Base-by-base conservation (phyloP, 306 rosid genomes). In the Cucurbita pepo region DNA sequence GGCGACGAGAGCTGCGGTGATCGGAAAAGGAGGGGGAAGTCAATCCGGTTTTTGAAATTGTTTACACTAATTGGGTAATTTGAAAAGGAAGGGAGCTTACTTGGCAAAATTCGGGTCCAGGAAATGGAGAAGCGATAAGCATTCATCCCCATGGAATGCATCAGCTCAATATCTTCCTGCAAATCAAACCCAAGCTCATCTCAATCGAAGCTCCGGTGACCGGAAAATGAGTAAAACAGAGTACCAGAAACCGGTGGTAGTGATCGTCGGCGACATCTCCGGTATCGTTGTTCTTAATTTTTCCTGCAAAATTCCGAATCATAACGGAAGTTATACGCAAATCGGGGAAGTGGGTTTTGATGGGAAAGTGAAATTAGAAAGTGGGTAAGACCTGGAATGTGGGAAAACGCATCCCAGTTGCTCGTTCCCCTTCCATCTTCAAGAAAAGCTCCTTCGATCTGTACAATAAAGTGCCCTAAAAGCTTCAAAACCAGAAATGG, bases 261-360 rank as follows among this genome's bases (percentile, higher is more conserved):
- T 87, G 86, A 66, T 87, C 89, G 55, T 79, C 84, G 37, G 90
- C 89, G 71, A 83, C 59, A 60, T 90, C 93, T 18, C 91, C 96
- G 72, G 72, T 86, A 43, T 86, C 90, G 38, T 76, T 73, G 70
- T 81, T 77, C 4, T 3, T 55, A 1, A 83, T 71, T 7, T 78
- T 90, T 38, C 91, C 92, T 86, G 91, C 10, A 64, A 66, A 76
- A 47, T 47, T 48, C 4, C 12, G 37, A 51, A 18, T 5, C 16
- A 4, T 48, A 0, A 45, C 9, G 2, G 7, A 5, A 41, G 12
- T 11, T 44, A 5, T 44, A 44, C 12, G 48, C 10, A 44, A 9
- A 45, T 10, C 10, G 50, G 30, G 7, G 12, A 72, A 18, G 3
- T 19, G 48, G 51, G 47, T 51, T 30, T 45, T 8, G 14, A 69